Percentiles rank a stretch among this genome's conserved stretches.
Evolutionary conservation across 805 yeast genomes (phyloP).

Genomic region (Lipomyces mesembrius): DNA sequence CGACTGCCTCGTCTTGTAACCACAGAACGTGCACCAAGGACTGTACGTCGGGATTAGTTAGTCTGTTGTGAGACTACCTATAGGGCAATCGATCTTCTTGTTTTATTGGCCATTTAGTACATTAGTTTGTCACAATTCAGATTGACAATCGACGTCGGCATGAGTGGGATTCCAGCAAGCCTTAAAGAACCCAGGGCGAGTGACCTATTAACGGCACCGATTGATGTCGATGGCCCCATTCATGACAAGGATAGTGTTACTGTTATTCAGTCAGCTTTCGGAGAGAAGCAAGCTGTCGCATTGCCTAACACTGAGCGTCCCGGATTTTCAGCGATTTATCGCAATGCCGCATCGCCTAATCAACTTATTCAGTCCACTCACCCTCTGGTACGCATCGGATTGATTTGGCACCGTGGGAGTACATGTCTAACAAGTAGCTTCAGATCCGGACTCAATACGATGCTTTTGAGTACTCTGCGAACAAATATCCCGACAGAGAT

Average conservation of each 20-base stretch:
- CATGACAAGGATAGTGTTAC: slow-evolving; percentile 29
- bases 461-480: slow-evolving; percentile 45
- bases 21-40: too few species aligned
- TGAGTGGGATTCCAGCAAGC: slow-evolving; percentile 19
- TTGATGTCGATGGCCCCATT: slow-evolving; percentile 8
- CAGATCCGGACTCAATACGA: slow-evolving; percentile 49
- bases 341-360: slow-evolving; percentile 50
- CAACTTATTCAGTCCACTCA: slow-evolving; percentile 43
- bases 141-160: neutral
- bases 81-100: too few species aligned
- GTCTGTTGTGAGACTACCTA: too few species aligned
- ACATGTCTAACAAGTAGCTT: neutral
- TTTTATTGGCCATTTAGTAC: too few species aligned
- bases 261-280: slow-evolving; percentile 21
- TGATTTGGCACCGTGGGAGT: neutral
- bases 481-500: slow-evolving; percentile 42
- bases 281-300: slow-evolving; percentile 47
- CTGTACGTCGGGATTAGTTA: too few species aligned
- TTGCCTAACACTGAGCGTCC: slow-evolving; percentile 50
- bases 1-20: too few species aligned
- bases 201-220: slow-evolving; percentile 23
- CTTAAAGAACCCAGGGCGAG: slow-evolving; percentile 17
- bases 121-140: too few species aligned
- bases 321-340: slow-evolving; percentile 59
- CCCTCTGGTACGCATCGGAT: slow-evolving; percentile 40